A percentile compares a stretch with the other conserved stretches of the same genome.
Conservation (phyloP, 139 green algal genomes). For the Desmodesmus armatus region DNA sequence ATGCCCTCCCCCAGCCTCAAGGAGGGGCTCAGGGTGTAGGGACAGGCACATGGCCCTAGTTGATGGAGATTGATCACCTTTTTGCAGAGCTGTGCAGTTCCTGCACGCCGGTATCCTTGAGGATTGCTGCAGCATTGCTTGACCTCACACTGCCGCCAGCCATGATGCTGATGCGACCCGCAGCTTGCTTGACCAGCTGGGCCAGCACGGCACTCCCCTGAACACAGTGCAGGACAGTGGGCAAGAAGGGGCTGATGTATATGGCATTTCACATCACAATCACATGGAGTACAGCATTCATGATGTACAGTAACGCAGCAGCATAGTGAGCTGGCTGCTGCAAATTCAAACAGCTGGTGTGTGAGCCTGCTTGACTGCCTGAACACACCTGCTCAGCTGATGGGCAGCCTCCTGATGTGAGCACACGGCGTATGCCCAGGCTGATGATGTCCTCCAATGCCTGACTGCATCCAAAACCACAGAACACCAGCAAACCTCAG, state of each 20-base stretch:
- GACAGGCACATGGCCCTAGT: too few relatives aligned
- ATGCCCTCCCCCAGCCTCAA: neutral
- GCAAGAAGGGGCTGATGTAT: neutral
- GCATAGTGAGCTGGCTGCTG: too few relatives aligned
- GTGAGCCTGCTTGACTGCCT: too few relatives aligned
- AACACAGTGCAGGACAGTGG: neutral
- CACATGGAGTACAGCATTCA: neutral
- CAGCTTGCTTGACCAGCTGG: conserved; percentile 29
- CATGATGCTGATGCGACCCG: conserved; percentile 43
- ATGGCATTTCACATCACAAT: neutral
- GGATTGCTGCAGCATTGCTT: conserved; percentile 22
- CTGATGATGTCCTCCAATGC: conserved; percentile 42
- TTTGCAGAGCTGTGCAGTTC: conserved; percentile 53
- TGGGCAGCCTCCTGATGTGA: conserved; percentile 47
- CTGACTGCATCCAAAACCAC: conserved; percentile 19
- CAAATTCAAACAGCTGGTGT: too few relatives aligned
- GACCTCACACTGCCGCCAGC: conserved; percentile 46
- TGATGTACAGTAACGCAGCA: neutral
- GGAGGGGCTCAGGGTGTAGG: neutral
- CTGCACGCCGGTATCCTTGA: conserved; percentile 11
- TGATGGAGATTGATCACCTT: too few relatives aligned
- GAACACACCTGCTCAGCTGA: conserved; percentile 42
- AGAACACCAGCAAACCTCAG: neutral
- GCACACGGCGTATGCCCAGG: conserved; percentile 45
- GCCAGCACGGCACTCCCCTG: conserved; percentile 18